A percentile compares a stretch with the other conserved stretches of the same genome.
phyloP scores from a whole-genome alignment of 805 yeast species.

The Myxozyma udenii region DNA sequence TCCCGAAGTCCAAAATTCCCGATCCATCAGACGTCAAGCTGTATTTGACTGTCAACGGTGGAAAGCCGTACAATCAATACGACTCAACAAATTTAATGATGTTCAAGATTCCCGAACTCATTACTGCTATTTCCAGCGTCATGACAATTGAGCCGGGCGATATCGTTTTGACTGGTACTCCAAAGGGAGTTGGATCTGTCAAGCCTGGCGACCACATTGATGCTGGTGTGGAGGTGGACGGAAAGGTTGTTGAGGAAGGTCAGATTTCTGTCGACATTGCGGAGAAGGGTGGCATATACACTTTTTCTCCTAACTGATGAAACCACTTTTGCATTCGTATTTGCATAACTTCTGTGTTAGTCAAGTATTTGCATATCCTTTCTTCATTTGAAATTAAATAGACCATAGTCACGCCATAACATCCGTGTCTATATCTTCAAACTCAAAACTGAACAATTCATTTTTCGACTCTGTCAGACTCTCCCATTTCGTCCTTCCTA shows the following conservation, averaged over 20 bases:
- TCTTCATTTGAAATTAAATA: too few relatives aligned
- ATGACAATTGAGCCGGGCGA: slow-evolving; percentile 93
- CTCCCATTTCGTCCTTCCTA: slow-evolving; percentile 51
- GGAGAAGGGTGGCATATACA: slow-evolving; percentile 59
- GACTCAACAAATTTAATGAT: slow-evolving; percentile 82
- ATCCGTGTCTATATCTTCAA: too few relatives aligned
- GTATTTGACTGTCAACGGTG: slow-evolving; percentile 66
- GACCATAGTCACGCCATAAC: neutral
- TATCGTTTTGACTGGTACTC: slow-evolving; percentile 90
- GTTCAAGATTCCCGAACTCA: slow-evolving; percentile 76
- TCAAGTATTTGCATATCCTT: too few relatives aligned
- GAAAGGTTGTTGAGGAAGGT: slow-evolving; percentile 52
- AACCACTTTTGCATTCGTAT: too few relatives aligned
- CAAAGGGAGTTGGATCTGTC: slow-evolving; percentile 91
- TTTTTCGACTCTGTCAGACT: slow-evolving; percentile 38
- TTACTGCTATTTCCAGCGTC: slow-evolving; percentile 76
- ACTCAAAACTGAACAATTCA: slow-evolving; percentile 44
- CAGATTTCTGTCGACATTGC: slow-evolving; percentile 52
- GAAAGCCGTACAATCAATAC: slow-evolving; percentile 53
- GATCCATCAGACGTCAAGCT: slow-evolving; percentile 72
- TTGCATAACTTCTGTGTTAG: too few relatives aligned
- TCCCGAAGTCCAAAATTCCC: slow-evolving; percentile 61
- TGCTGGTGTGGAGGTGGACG: slow-evolving; percentile 61
- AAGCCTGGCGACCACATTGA: slow-evolving; percentile 72
- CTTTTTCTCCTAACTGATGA: too few relatives aligned